These are phyloP conservation scores for Globisporangium viniferum DNA, from an alignment of 352 stramenopile genomes.

Conservation along the genomic window DNA sequence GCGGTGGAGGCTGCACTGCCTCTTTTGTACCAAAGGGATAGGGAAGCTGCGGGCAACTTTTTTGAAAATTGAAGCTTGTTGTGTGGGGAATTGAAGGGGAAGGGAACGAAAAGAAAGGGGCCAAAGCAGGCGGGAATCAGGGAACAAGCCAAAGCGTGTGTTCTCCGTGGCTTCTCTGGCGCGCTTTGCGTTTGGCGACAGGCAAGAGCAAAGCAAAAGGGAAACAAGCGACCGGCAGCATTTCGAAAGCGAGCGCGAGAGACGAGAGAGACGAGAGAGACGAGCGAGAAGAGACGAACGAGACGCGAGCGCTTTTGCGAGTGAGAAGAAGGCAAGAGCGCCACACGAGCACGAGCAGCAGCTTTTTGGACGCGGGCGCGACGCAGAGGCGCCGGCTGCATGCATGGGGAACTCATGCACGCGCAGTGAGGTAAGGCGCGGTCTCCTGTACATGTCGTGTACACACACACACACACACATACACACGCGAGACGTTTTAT, in stretches of 20 bases:
- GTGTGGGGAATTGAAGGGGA: slow-evolving; percentile 1
- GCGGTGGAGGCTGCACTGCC: slow-evolving; percentile 1
- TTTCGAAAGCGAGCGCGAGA: slow-evolving; percentile 12
- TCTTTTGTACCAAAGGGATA: slow-evolving; percentile 4
- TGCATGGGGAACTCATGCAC: slow-evolving; percentile 66
- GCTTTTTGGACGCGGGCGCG: background rate
- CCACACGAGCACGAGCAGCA: background rate
- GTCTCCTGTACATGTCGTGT: background rate
- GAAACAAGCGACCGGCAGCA: background rate
- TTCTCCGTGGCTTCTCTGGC: slow-evolving; percentile 1
- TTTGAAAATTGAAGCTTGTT: slow-evolving; percentile 5
- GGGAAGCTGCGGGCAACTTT: slow-evolving; percentile 7
- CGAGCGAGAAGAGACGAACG: slow-evolving; percentile 1
- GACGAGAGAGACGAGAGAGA: slow-evolving; percentile 3
- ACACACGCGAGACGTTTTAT: background rate
- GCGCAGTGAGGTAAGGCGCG: slow-evolving; percentile 32
- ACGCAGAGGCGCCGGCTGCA: slow-evolving; percentile 8
- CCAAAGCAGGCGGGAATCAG: slow-evolving; percentile 7
- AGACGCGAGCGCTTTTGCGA: background rate
- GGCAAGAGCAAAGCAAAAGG: background rate
- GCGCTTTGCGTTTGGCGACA: slow-evolving; percentile 1
- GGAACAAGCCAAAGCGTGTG: background rate
- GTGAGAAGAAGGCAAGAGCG: background rate
- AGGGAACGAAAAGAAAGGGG: background rate
- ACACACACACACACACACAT: background rate